Evolutionary conservation across 202 grass and related monocot genomes (phyloP).

Genomic region (Sporobolus alterniflorus): DNA sequence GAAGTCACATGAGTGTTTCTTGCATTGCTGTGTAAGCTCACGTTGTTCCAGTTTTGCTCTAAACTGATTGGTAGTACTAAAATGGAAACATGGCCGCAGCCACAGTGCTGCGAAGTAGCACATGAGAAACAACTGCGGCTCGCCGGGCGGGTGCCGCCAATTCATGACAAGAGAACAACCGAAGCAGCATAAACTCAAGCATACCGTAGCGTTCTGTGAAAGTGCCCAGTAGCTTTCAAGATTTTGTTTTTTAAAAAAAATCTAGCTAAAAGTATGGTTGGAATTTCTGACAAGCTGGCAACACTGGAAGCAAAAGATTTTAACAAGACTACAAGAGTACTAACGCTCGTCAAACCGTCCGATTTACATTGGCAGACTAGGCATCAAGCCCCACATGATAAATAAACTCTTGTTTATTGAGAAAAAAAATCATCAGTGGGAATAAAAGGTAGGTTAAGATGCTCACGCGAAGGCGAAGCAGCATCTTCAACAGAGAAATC

Average conservation of each 20-base stretch:
- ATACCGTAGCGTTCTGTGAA: too few relatives aligned
- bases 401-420: background rate
- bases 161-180: too few relatives aligned
- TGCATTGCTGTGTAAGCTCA: background rate
- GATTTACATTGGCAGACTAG: background rate
- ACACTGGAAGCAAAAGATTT: background rate
- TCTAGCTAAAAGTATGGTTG: background rate
- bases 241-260: too few relatives aligned
- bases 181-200: too few relatives aligned
- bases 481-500: conserved; percentile 43
- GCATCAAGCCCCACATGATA: background rate
- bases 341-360: background rate
- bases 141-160: too few relatives aligned
- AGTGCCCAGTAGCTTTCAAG: too few relatives aligned
- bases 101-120: conserved; percentile 47
- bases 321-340: too few relatives aligned
- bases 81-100: too few relatives aligned
- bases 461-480: conserved; percentile 15
- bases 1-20: background rate
- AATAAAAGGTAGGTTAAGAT: conserved; percentile 12
- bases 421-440: background rate
- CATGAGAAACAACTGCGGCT: conserved; percentile 39
- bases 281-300: background rate
- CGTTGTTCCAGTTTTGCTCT: background rate
- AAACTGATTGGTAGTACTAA: background rate